A percentile compares a stretch with the other conserved stretches of the same genome.
Conservation (phyloP, 2,329 filamentous ascomycete species). For the Cercospora zeina region DNA sequence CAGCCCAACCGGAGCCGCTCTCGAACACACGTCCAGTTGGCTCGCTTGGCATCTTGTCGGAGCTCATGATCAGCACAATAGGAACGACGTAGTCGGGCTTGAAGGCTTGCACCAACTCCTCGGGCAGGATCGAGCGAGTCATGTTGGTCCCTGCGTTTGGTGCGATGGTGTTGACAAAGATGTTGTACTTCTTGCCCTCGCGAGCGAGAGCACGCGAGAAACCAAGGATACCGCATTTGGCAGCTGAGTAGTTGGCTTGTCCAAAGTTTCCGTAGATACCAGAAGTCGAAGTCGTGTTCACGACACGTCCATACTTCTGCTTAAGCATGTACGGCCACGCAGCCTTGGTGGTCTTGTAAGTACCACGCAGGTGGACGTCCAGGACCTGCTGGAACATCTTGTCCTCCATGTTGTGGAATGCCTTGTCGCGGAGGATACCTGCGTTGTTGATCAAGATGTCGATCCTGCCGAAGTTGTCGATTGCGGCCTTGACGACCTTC, state of each 20-base stretch:
- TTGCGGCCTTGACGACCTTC: constrained; percentile 83
- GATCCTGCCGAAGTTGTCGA: constrained; percentile 88
- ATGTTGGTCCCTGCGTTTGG: constrained; percentile 95
- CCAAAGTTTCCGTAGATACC: constrained; percentile 99
- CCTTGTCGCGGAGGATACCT: constrained; percentile 95
- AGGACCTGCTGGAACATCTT: constrained; percentile 88
- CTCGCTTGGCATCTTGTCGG: constrained; percentile 75
- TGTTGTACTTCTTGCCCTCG: constrained; percentile 96
- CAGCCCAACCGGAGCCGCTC: constrained; percentile 91
- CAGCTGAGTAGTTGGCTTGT: constrained; percentile 92
- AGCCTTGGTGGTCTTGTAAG: constrained; percentile 95
- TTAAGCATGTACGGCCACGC: constrained; percentile 97
- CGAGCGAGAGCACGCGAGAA: constrained; percentile 90
- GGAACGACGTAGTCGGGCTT: constrained; percentile 99
- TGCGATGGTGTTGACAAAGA: constrained; percentile 96
- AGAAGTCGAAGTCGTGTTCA: constrained; percentile 96
- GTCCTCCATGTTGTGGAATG: constrained; percentile 97
- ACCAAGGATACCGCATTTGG: constrained; percentile 75
- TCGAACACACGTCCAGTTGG: constrained; percentile 89
- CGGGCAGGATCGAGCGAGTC: constrained; percentile 90
- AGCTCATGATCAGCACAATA: constrained; percentile 80
- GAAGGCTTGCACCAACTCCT: constrained; percentile 97
- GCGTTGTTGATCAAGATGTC: constrained; percentile 98
- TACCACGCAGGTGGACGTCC: constrained; percentile 89
- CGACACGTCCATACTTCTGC: constrained; percentile 95